Evolutionary conservation across 805 yeast genomes (phyloP), one percentile per base, ranked within the genome.

Genomic region (Barnettozyma botsteinii): DNA sequence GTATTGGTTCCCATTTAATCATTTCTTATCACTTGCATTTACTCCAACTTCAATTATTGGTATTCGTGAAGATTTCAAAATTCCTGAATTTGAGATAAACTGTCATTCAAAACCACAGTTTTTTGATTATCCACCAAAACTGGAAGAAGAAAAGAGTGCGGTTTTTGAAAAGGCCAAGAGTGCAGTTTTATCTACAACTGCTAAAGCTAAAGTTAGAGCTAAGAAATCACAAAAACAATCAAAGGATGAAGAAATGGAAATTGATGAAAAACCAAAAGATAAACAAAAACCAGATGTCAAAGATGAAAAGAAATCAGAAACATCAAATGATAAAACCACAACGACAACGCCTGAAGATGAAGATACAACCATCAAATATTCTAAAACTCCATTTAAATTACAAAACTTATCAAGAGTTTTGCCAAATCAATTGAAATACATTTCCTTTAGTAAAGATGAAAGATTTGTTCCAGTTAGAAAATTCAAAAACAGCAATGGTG

Each of bases 1-100:
- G 98, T 86, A 88, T 65, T 93, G 98, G 98, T 93, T 81, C 78
- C 98, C 98, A 44, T 73, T 89, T 43, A 78, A 97, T 2, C 98
- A 93, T 64, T 93, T 93, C 68, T 67, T 93, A 54, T 81, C 94
- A 15, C 73, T 93, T 50, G 86, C 97, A 26, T 89, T 89, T 65
- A 76, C 93, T 8, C 96, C 98, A 38, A 93, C 98, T 2, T 78
- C 94, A 7, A 75, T 91, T 17, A 79, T 86, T 50, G 96, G 96
- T 49, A 85, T 93, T 11, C 79, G 81, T 42, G 82, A 76, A 46
- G 95, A 89, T 61, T 73, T 91, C 61, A 81, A 81, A 60, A 81
- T 86, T 45, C 98, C 98, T 23, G 76, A 85, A 56, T 80, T 93
- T 56, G 77, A 79, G 33, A 68, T 93, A 44, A 77, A 80, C 48